phyloP scores from a whole-genome alignment of 495 filamentous ascomycete species.

The Paragyromitra xinjiangensis region DNA sequence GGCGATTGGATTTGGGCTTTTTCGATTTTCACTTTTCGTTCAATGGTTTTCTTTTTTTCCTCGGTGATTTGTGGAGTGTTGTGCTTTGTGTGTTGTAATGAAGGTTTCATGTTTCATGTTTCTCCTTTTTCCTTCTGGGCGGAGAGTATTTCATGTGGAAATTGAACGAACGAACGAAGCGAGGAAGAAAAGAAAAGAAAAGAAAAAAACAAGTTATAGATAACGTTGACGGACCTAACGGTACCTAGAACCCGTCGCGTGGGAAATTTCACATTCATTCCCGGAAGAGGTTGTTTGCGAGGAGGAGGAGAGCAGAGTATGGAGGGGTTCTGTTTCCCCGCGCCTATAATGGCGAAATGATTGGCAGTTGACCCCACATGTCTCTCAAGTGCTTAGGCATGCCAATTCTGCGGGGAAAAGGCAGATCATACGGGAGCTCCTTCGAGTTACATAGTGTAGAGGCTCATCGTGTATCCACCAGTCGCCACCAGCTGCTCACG shows the following conservation, averaged over 20 bases:
- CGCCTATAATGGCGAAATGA: background rate
- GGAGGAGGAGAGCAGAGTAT: background rate
- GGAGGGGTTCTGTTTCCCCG: background rate
- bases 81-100: constrained; percentile 47
- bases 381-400: background rate
- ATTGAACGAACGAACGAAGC: constrained; percentile 1
- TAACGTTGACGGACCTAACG: background rate
- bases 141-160: constrained; percentile 19
- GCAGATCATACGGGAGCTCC: constrained; percentile 14
- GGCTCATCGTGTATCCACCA: background rate
- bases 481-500: background rate
- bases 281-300: background rate
- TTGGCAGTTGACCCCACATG: background rate
- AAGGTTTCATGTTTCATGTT: constrained; percentile 27
- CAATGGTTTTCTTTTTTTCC: constrained; percentile 9
- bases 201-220: constrained; percentile 13
- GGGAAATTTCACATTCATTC: background rate
- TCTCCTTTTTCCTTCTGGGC: background rate
- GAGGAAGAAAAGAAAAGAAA: constrained; percentile 11
- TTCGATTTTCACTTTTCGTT: constrained; percentile 24
- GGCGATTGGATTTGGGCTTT: constrained; percentile 44
- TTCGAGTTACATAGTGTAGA: background rate
- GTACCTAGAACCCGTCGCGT: background rate
- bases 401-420: constrained; percentile 15
- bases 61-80: background rate